Percentiles rank a stretch among this genome's conserved stretches.
Evolutionary conservation across 768 basidiomycete genomes (phyloP).

Genomic region (Trametes coccinea): DNA sequence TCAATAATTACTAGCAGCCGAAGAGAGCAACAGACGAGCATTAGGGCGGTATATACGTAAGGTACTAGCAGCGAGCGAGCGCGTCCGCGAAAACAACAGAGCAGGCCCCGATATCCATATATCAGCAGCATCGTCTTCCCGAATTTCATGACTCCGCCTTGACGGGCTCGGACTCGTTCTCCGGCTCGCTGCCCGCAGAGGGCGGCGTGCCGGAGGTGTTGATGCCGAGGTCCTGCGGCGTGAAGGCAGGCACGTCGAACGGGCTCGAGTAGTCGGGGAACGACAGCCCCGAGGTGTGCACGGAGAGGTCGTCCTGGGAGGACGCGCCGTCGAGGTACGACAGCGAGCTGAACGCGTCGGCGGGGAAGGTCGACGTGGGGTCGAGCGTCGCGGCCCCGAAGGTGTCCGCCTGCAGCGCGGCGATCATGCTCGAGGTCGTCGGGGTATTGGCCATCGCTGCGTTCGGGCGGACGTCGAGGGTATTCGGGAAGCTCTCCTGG

Average conservation of each 20-base stretch:
- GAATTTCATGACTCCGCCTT: slow-evolving; percentile 57
- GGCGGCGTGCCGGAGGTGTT: slow-evolving; percentile 44
- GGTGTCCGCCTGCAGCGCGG: slow-evolving; percentile 77
- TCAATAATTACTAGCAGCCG: slow-evolving; percentile 34
- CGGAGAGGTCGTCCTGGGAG: slow-evolving; percentile 63
- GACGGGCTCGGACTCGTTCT: slow-evolving; percentile 61
- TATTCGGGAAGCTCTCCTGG: slow-evolving; percentile 68
- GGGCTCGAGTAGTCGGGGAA: slow-evolving; percentile 68
- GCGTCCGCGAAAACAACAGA: slow-evolving; percentile 5
- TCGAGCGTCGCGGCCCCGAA: slow-evolving; percentile 70
- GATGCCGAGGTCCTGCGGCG: slow-evolving; percentile 66
- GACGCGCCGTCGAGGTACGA: slow-evolving; percentile 76
- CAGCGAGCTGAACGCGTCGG: slow-evolving; percentile 69
- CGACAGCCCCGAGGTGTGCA: slow-evolving; percentile 63
- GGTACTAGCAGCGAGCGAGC: slow-evolving; percentile 10
- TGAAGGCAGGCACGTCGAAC: slow-evolving; percentile 73
- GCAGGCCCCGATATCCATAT: slow-evolving; percentile 1
- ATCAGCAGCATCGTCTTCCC: neutral
- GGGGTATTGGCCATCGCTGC: slow-evolving; percentile 78
- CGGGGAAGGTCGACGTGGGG: slow-evolving; percentile 58
- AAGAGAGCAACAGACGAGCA: slow-evolving; percentile 25
- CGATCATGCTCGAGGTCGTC: slow-evolving; percentile 89
- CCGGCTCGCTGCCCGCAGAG: slow-evolving; percentile 50
- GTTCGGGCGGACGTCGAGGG: slow-evolving; percentile 61
- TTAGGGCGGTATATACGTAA: slow-evolving; percentile 21